A percentile compares a stretch with the other conserved stretches of the same genome.
Evolutionary conservation across 768 basidiomycete species (phyloP).

Genomic region (Hericium rajendrae): DNA sequence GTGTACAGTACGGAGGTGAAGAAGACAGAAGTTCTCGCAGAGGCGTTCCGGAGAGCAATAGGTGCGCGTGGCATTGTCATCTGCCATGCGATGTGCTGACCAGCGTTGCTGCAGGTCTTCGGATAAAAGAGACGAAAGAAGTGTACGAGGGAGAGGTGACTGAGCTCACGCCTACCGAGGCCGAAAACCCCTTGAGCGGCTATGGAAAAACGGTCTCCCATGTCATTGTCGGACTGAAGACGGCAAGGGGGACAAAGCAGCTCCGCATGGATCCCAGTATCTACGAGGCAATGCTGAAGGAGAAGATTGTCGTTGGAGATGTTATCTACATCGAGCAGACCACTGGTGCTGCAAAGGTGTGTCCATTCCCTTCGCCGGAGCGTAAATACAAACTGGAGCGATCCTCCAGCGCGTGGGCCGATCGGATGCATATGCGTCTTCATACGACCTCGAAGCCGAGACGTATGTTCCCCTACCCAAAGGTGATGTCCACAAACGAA

Average conservation of each 20-base stretch:
- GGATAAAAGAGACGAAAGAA: slow-evolving; percentile 98
- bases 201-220: slow-evolving; percentile 99
- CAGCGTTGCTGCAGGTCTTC: slow-evolving; percentile 48
- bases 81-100: background rate
- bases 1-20: slow-evolving; percentile 97
- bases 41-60: slow-evolving; percentile 90
- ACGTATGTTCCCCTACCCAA: slow-evolving; percentile 97
- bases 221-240: slow-evolving; percentile 93
- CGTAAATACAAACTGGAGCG: background rate
- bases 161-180: slow-evolving; percentile 90
- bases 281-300: slow-evolving; percentile 95
- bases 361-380: slow-evolving; percentile 8
- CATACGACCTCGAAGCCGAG: slow-evolving; percentile 96
- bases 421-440: slow-evolving; percentile 94
- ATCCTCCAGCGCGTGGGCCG: slow-evolving; percentile 75
- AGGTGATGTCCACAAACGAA: slow-evolving; percentile 92
- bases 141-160: slow-evolving; percentile 99
- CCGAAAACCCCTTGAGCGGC: slow-evolving; percentile 94
- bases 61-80: slow-evolving; percentile 42
- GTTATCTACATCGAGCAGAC: slow-evolving; percentile 93
- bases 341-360: slow-evolving; percentile 89
- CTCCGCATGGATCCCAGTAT: slow-evolving; percentile 89
- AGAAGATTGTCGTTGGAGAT: slow-evolving; percentile 93
- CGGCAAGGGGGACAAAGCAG: slow-evolving; percentile 80
- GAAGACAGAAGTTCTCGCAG: slow-evolving; percentile 96